Base-by-base conservation (phyloP, 2,329 filamentous ascomycete species). In the Lecanosticta acicola region DNA sequence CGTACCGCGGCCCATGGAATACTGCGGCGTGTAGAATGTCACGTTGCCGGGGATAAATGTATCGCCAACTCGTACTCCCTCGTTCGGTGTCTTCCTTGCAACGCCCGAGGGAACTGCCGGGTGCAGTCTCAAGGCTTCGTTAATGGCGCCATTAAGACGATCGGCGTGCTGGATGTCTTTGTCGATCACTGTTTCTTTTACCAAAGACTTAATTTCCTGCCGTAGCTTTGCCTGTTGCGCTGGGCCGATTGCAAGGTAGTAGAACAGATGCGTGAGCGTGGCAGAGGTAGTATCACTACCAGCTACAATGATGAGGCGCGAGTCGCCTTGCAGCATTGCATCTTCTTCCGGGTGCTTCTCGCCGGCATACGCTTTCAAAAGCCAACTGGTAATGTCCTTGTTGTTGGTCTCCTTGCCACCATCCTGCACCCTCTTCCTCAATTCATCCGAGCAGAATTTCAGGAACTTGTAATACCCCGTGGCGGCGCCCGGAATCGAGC, bases 231-330 rank as follows among this genome's bases (percentile, higher is more conserved):
- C 53, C 26, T 61, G 49, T 32, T 50, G 53, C 14, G 48, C 61
- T 4, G 59, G 60, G 29, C 65, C 52, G 9, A 55, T 55, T 4
- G 60, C 62, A 3, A 68, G 55, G 35, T 67, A 53, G 50, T 69
- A 73, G 53, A 75, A 69, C 4, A 71, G 55, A 41, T 62, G 60
- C 1, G 67, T 64, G 16, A 74, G 52, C 0, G 68, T 64, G 1
- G 65, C 62, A 5, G 69, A 60, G 0, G 68, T 71, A 4, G 71
- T 74, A 48, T 74, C 71, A 21, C 44, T 68, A 5, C 67, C 67
- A 18, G 67, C 67, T 18, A 68, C 59, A 14, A 70, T 63, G 29
- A 68, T 57, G 18, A 63, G 39, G 8, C 54, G 46, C 37, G 51
- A 42, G 36, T 62, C 59, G 9, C 48, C 56, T 39, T 55, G 54